These are phyloP conservation scores for Aegilops longissima DNA, from an alignment of 176 grass and related monocot species.

Conservation along the genomic window DNA sequence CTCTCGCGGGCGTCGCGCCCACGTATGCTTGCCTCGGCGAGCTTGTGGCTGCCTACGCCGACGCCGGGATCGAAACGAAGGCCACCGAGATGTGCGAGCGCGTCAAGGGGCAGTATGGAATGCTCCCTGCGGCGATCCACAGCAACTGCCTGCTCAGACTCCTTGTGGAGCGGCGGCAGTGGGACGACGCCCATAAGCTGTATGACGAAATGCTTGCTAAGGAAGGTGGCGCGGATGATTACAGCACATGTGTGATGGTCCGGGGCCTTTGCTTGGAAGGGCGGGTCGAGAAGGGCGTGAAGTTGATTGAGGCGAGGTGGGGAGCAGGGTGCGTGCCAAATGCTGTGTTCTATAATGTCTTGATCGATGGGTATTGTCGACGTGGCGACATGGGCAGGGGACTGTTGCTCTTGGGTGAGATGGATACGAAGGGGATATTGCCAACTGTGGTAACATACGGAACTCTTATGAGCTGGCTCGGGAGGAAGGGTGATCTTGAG, in stretches of 20 bases:
- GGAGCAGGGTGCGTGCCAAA: conserved; percentile 59
- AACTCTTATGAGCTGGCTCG: conserved; percentile 58
- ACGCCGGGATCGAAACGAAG: conserved; percentile 28
- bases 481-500: conserved; percentile 49
- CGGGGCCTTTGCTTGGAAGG: conserved; percentile 65
- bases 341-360: conserved; percentile 61
- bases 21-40: conserved; percentile 19
- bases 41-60: conserved; percentile 35
- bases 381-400: conserved; percentile 41
- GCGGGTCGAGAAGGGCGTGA: conserved; percentile 61
- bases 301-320: conserved; percentile 75
- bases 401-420: conserved; percentile 54
- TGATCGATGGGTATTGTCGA: conserved; percentile 71
- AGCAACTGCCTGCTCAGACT: conserved; percentile 57
- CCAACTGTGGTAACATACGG: conserved; percentile 65
- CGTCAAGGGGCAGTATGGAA: conserved; percentile 25
- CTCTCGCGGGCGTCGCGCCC: conserved; percentile 18
- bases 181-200: conserved; percentile 41
- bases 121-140: conserved; percentile 26
- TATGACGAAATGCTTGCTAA: conserved; percentile 67
- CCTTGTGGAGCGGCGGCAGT: conserved; percentile 39
- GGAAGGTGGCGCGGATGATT: conserved; percentile 52
- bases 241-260: conserved; percentile 72
- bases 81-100: conserved; percentile 33
- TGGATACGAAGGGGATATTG: conserved; percentile 67